Base-by-base conservation (phyloP, 1,284 basidiomycete genomes). In the Cutaneotrichosporon cavernicola region DNA sequence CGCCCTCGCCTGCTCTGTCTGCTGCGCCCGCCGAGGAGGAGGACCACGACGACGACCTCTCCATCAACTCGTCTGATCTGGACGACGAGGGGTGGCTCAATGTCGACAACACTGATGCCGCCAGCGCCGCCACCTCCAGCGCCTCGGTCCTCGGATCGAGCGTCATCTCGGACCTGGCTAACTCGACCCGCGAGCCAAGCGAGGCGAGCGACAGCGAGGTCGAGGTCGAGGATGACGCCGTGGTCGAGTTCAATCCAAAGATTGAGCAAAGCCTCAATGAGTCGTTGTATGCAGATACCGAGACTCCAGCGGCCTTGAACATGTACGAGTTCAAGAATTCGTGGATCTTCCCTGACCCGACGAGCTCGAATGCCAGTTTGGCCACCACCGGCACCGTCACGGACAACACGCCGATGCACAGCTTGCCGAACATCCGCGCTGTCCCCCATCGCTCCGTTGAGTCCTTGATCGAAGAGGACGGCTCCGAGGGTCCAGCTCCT, bases 331-430 rank as follows among this genome's bases (percentile, higher is more conserved):
- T 68, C 57, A 60, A 65, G 49, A 60, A 60, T 22, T 61, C 61
- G 6, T 65, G 63, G 60, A 65, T 68, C 62, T 68, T 68, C 57
- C 66, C 66, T 21, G 66, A 68, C 58, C 66, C 66, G 5, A 63
- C 59, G 6, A 58, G 52, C 26, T 49, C 64, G n/a, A 58, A 47
- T 32, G 56, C 43, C 6, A 61, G 52, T 40, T 32, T 55, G 6
- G 11, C 50, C 2, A 36, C 60, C 4, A 31, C 34, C 21, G 46
- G 18, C 8, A 58, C 56, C 9, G 43, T 11, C 16, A 56, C 47
- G 21, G 52, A 47, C 52, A 58, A 43, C 36, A 62, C 61, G 16
- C 56, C 61, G 5, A 36, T 18, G 9, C 47, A 50, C 5, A 50
- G 43, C 43, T 16, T 58, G 0, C 36, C 61, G 26, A 62, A 62